Conservation (phyloP, 2,329 filamentous ascomycete genomes). For the Fusarium papillatum region DNA sequence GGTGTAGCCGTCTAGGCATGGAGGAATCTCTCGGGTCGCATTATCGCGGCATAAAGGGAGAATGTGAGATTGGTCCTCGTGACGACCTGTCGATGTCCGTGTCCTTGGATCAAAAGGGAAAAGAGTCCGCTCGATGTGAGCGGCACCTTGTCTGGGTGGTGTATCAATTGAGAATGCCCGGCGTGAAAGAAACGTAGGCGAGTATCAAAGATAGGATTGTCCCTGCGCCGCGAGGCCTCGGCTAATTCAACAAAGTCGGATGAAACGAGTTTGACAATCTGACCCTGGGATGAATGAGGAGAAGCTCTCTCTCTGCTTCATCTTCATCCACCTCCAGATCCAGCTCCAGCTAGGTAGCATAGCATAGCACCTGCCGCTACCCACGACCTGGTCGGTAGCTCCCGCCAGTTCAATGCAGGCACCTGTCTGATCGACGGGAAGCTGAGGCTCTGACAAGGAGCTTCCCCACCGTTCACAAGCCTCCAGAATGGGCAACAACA, state of each 20-base stretch:
- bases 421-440: slow-evolving; percentile 14
- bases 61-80: background rate
- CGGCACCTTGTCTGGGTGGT: background rate
- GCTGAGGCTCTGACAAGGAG: slow-evolving; percentile 7
- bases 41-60: background rate
- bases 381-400: slow-evolving; percentile 8
- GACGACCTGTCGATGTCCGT: background rate
- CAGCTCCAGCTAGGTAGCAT: slow-evolving; percentile 10
- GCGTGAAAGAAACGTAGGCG: background rate
- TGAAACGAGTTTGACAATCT: slow-evolving; percentile 18
- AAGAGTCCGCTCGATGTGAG: slow-evolving; percentile 1
- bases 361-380: background rate
- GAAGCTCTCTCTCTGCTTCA: slow-evolving; percentile 4
- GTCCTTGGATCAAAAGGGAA: slow-evolving; percentile 4
- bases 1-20: background rate
- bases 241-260: slow-evolving; percentile 14
- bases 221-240: background rate
- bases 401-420: slow-evolving; percentile 30
- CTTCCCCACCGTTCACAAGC: slow-evolving; percentile 26
- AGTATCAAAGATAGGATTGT: background rate
- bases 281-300: slow-evolving; percentile 21
- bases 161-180: background rate
- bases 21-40: slow-evolving; percentile 2
- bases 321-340: slow-evolving; percentile 2
- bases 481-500: background rate